These are phyloP conservation scores for Mediolabrus comicus DNA, from an alignment of 108 stramenopile genomes.

Conservation along the genomic window DNA sequence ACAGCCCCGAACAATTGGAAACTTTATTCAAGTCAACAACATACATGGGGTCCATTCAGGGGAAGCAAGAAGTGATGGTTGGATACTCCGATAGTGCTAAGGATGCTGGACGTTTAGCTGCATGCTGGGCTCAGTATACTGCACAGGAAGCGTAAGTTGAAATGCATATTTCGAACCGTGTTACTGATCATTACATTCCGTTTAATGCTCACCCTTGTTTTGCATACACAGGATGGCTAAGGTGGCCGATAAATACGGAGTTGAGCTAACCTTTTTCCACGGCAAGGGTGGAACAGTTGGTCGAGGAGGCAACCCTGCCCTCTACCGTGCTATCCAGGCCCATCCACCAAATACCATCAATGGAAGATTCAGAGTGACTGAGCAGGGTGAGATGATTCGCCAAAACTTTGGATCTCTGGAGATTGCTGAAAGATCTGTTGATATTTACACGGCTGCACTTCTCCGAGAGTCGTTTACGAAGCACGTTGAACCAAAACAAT, in stretches of 20 bases:
- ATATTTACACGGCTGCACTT: slow-evolving; percentile 95
- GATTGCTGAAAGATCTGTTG: slow-evolving; percentile 91
- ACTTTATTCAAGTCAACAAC: slow-evolving; percentile 71
- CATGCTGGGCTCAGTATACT: slow-evolving; percentile 95
- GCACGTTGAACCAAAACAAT: slow-evolving; percentile 61
- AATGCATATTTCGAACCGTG: neutral
- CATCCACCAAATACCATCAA: slow-evolving; percentile 96
- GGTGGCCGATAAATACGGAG: slow-evolving; percentile 70
- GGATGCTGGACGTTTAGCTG: slow-evolving; percentile 95
- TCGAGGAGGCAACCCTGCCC: slow-evolving; percentile 93
- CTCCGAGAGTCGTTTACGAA: slow-evolving; percentile 81
- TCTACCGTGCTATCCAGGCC: slow-evolving; percentile 85
- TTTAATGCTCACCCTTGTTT: neutral
- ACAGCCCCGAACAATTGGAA: slow-evolving; percentile 68
- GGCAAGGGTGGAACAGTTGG: slow-evolving; percentile 98
- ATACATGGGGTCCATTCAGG: slow-evolving; percentile 82
- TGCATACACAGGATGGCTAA: slow-evolving; percentile 54
- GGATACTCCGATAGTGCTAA: slow-evolving; percentile 97
- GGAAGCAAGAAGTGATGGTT: slow-evolving; percentile 98
- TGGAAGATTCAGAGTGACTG: slow-evolving; percentile 98
- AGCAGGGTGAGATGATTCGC: slow-evolving; percentile 99
- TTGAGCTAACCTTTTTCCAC: slow-evolving; percentile 96
- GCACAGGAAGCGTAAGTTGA: slow-evolving; percentile 76
- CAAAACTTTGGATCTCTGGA: slow-evolving; percentile 93
- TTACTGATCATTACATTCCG: neutral